Conservation (phyloP, 192 early-diverging fungal genomes). For the Entomortierella parvispora region DNA sequence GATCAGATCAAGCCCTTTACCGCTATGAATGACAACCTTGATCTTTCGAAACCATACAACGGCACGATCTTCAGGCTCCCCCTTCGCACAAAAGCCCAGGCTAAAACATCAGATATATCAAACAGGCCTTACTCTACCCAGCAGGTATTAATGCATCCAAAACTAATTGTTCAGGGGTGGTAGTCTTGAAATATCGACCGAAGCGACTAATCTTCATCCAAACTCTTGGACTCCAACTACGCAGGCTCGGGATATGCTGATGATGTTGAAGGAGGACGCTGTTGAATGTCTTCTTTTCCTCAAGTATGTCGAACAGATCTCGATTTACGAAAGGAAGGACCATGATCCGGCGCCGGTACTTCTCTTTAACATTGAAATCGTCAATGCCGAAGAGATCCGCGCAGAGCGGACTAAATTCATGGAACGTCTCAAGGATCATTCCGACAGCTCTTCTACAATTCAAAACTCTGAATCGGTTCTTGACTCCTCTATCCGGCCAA, state of each 20-base stretch:
- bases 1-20: slow-evolving; percentile 43
- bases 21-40: slow-evolving; percentile 22
- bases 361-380: slow-evolving; percentile 33
- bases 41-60: slow-evolving; percentile 28
- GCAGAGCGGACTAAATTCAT: slow-evolving; percentile 5
- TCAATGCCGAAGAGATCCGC: slow-evolving; percentile 26
- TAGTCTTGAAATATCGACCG: too few relatives aligned
- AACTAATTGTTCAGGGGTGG: too few relatives aligned
- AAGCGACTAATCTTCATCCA: too few relatives aligned
- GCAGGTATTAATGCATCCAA: too few relatives aligned
- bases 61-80: slow-evolving; percentile 56
- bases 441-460: not conserved
- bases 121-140: slow-evolving; percentile 24
- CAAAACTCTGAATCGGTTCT: not conserved
- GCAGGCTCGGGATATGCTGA: slow-evolving; percentile 28
- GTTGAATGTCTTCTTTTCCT: slow-evolving; percentile 44
- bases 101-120: slow-evolving; percentile 31
- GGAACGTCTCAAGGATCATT: slow-evolving; percentile 11
- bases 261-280: slow-evolving; percentile 30
- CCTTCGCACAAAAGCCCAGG: slow-evolving; percentile 43
- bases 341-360: not conserved
- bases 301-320: slow-evolving; percentile 41
- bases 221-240: too few relatives aligned
- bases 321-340: slow-evolving; percentile 39
- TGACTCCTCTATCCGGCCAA: slow-evolving; percentile 15